Evolutionary conservation across 1,284 basidiomycete genomes (phyloP).

Genomic region (Cystobasidium slooffiae): DNA sequence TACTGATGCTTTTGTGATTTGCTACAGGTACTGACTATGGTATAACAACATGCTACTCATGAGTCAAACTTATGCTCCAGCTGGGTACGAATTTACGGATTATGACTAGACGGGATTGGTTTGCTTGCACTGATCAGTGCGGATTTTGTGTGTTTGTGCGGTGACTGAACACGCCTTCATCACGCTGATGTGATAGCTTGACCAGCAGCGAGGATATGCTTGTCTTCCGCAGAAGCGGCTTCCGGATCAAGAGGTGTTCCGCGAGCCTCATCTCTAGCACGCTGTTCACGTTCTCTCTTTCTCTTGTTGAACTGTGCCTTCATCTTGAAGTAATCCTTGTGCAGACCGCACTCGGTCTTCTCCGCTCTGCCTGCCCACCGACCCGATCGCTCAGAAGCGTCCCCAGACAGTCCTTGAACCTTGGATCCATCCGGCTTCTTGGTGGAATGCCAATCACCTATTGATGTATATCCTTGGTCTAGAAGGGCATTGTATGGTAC

Average conservation of each 20-base stretch:
- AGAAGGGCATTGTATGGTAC: conserved; percentile 90
- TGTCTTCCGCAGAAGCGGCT: conserved; percentile 9
- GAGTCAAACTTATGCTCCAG: not conserved
- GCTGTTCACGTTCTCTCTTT: conserved; percentile 52
- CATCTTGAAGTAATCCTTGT: conserved; percentile 68
- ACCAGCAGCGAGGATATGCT: conserved; percentile 1
- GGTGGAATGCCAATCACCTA: conserved; percentile 98
- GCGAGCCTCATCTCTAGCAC: conserved; percentile 49
- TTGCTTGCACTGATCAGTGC: not conserved
- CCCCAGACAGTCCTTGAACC: conserved; percentile 62
- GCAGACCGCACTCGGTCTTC: conserved; percentile 95
- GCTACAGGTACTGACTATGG: conserved; percentile 15
- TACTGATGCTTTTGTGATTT: not conserved
- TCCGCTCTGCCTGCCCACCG: conserved; percentile 83
- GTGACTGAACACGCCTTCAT: not conserved
- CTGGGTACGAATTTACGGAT: not conserved
- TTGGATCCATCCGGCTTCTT: conserved; percentile 64
- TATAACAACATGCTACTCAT: conserved; percentile 11
- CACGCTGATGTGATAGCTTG: conserved; percentile 1
- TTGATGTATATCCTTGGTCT: conserved; percentile 86
- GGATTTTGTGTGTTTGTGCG: not conserved
- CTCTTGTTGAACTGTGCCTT: conserved; percentile 55
- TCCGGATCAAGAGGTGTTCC: conserved; percentile 43
- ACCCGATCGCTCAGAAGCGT: conserved; percentile 81
- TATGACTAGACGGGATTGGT: not conserved